Evolutionary conservation across 352 stramenopile species (phyloP).

Genomic region (Thalassiosira pacifica): DNA sequence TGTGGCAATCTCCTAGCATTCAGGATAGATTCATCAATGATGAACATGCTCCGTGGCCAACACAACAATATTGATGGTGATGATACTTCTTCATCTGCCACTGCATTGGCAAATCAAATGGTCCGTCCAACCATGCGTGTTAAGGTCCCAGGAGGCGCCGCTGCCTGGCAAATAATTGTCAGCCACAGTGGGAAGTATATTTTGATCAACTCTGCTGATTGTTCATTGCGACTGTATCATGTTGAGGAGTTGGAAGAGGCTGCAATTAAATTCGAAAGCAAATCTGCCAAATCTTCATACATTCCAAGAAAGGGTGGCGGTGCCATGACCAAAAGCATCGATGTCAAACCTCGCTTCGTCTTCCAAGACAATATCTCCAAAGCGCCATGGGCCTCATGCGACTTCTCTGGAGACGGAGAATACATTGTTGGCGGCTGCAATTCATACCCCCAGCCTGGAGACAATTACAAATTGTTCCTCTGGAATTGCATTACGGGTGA

Average conservation of each 20-base stretch:
- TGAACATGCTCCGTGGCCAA: conserved; percentile 31
- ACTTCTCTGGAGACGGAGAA: conserved; percentile 80
- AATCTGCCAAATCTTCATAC: not conserved
- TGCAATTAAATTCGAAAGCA: conserved; percentile 9
- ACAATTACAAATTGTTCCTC: conserved; percentile 83
- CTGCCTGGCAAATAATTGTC: conserved; percentile 71
- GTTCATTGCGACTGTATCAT: conserved; percentile 74
- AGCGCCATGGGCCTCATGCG: conserved; percentile 74
- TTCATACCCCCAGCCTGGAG: conserved; percentile 58
- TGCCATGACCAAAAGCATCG: not conserved
- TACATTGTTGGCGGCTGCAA: conserved; percentile 81
- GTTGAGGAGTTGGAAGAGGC: conserved; percentile 61
- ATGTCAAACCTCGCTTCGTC: conserved; percentile 63
- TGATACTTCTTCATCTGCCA: not conserved
- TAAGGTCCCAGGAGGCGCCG: conserved; percentile 64
- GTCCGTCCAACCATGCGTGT: conserved; percentile 44
- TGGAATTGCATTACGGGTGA: conserved; percentile 80
- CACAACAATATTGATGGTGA: not conserved
- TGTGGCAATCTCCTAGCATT: conserved; percentile 51
- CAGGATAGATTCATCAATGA: conserved; percentile 26
- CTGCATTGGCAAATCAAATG: not conserved
- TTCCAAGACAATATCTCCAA: conserved; percentile 83
- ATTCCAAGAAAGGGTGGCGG: not conserved
- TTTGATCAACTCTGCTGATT: conserved; percentile 78
- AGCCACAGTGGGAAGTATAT: conserved; percentile 73